Evolutionary conservation across 1,284 basidiomycete genomes (phyloP).

Genomic region (Moesziomyces globuligerus): DNA sequence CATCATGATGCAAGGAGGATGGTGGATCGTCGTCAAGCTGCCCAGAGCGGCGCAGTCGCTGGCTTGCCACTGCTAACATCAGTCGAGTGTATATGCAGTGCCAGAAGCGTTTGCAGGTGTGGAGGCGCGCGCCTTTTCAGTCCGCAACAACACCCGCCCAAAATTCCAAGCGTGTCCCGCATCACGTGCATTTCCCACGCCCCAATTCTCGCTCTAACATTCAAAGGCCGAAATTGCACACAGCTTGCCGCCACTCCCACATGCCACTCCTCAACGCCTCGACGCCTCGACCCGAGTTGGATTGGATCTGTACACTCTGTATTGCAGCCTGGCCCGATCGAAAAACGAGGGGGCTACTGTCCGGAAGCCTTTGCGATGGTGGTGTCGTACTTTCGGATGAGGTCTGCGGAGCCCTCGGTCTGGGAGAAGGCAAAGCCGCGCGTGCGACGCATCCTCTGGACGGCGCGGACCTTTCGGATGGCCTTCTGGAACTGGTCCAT

Average conservation of each 20-base stretch:
- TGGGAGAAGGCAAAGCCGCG: conserved; percentile 66
- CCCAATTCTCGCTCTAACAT: conserved; percentile 1
- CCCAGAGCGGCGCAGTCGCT: too few relatives aligned
- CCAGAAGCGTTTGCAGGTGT: too few relatives aligned
- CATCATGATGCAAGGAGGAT: conserved; percentile 9
- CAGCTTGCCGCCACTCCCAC: background rate
- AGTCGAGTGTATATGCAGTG: too few relatives aligned
- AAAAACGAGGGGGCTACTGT: too few relatives aligned
- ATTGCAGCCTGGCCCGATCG: too few relatives aligned
- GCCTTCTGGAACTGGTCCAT: conserved; percentile 82
- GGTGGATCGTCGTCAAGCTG: too few relatives aligned
- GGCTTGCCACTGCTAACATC: too few relatives aligned
- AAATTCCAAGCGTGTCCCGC: conserved; percentile 2
- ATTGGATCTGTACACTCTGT: too few relatives aligned
- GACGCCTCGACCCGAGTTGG: too few relatives aligned
- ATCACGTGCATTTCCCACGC: conserved; percentile 1
- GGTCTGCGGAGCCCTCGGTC: conserved; percentile 62
- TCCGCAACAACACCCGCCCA: conserved; percentile 11
- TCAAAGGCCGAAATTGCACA: background rate
- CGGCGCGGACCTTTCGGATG: conserved; percentile 65
- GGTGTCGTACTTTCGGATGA: conserved; percentile 67
- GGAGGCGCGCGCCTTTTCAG: too few relatives aligned
- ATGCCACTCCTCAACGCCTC: background rate
- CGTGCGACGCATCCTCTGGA: conserved; percentile 64
- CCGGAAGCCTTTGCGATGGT: conserved; percentile 51